Evolutionary conservation across 2,329 filamentous ascomycete genomes (phyloP), one percentile per base, ranked within the genome.

Genomic region (Exophiala sp.): DNA sequence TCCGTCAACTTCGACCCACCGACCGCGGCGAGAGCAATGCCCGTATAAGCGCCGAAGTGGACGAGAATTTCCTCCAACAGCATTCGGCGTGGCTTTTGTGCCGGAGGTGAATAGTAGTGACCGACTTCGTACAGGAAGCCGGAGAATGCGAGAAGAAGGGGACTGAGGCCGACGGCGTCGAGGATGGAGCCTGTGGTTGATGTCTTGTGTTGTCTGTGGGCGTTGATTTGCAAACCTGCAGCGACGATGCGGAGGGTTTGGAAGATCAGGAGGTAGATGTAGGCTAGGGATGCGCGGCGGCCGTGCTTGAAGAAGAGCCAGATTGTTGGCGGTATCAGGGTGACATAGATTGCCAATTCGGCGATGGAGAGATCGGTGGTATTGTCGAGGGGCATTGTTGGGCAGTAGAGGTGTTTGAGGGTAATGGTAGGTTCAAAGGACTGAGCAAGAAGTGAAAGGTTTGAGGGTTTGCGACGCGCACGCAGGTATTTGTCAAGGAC

Each of bases 251-350:
- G 67, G 0, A 75, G 62, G 1, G 58, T 57, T 40, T 72, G 73
- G 52, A 76, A 76, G 3, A 65, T 50, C 29, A 65, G 52, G 3
- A 75, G 60, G 51, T 71, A 75, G 21, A 65, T 47, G 72, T 73
- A 76, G 40, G 71, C 70, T 3, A 75, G 38, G 3, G 71, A 47
- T n/a, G 70, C 70, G 5, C 55, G 14, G 34, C 62, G 54, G 29
- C 69, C 68, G 54, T 76, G 73, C 20, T 63, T 66, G 34, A 66
- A 42, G 1, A 70, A 52, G 33, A 72, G 48, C 51, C 67, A 74
- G 4, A 68, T 29, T 0, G 63, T 59, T 1, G 68, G 65, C 8
- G 69, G 50, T 39, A 63, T 49, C 38, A 75, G 60, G 24, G 68
- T 42, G 38, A 65, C 41, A 51, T 75, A 75, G 51, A 75, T 71